Conservation (phyloP, 1,284 basidiomycete genomes). For the Volvariella volvacea region DNA sequence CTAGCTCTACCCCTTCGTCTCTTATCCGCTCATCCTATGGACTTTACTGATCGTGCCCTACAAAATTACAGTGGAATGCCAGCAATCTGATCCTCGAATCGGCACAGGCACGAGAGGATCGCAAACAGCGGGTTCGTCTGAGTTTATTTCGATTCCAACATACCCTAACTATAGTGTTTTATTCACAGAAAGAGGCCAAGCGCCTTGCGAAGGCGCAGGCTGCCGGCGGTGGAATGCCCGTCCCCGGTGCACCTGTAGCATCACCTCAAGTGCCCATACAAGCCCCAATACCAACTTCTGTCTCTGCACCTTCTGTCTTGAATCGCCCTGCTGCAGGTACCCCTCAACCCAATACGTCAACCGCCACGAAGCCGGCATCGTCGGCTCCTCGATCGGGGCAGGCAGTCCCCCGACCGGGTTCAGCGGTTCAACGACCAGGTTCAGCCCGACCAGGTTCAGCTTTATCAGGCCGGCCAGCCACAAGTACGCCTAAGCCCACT, state of each 20-base stretch:
- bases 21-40: slow-evolving; percentile 14
- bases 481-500: slow-evolving; percentile 13
- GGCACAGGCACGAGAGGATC: slow-evolving; percentile 70
- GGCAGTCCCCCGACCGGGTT: slow-evolving; percentile 12
- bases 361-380: slow-evolving; percentile 11
- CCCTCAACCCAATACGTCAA: slow-evolving; percentile 14
- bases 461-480: slow-evolving; percentile 13
- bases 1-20: slow-evolving; percentile 5
- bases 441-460: slow-evolving; percentile 22
- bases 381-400: slow-evolving; percentile 20
- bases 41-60: slow-evolving; percentile 7
- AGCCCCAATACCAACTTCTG: slow-evolving; percentile 26
- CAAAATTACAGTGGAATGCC: slow-evolving; percentile 55
- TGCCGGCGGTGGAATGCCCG: slow-evolving; percentile 11
- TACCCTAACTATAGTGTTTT: slow-evolving; percentile 4
- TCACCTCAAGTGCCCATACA: slow-evolving; percentile 26
- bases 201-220: slow-evolving; percentile 52
- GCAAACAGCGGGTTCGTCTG: slow-evolving; percentile 65
- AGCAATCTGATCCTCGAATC: slow-evolving; percentile 58
- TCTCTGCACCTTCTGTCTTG: slow-evolving; percentile 20
- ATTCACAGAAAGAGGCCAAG: slow-evolving; percentile 62
- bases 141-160: slow-evolving; percentile 8
- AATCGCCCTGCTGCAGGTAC: slow-evolving; percentile 14
- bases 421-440: slow-evolving; percentile 21
- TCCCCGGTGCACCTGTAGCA: slow-evolving; percentile 11